Evolutionary conservation across 176 grass and related monocot species (phyloP), one percentile per base, ranked within the genome.

Genomic region (Oryza coarctata): DNA sequence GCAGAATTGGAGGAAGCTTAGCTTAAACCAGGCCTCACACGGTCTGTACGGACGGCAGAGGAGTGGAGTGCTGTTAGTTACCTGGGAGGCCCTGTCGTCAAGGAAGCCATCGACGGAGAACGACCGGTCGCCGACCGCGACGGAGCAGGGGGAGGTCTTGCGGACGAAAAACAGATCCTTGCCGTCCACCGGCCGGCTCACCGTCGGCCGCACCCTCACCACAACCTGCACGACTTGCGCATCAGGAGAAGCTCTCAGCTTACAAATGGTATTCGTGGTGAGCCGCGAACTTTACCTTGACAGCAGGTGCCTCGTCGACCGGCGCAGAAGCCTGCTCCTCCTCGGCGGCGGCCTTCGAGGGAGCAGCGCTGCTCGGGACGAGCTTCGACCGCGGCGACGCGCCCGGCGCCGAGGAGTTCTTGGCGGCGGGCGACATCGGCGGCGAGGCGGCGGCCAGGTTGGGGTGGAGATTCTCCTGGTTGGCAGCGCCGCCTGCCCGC

Each of bases 81-180:
- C 96, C 89, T 99, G 96, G 43, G 86, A 88, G n/a, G 91, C 84
- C 33, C 89, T 80, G 34, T 92, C 82, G 26, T 88, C 96, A 60
- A 95, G 91, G 83, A 99, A 91, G 23, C 91, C 86, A 82, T 99
- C 79, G 8, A 94, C 85, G 17, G 63, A 58, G 63, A 95, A 95
- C 31, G 41, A 55, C 29, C 93, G 80, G 32, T 92, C 91, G 33
- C 93, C 96, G 50, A 95, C 84, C 36, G 87, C 80, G n/a, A 99
- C 31, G 12, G 91, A 86, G 18, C 13, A 50, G 1, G 74, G 9
- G n/a, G 79, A 71, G 17, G 79, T 79, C 79, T 79, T 90, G 29
- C 83, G 88, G 30, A 90, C 88, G 68, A 90, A 90, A 61, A 75
- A 90, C 9, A 90, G 74, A 78, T 90, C 88, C 62, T 86, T 90